Evolutionary conservation across 768 basidiomycete species (phyloP), one percentile per base, ranked within the genome.

Genomic region (Imleria badia): DNA sequence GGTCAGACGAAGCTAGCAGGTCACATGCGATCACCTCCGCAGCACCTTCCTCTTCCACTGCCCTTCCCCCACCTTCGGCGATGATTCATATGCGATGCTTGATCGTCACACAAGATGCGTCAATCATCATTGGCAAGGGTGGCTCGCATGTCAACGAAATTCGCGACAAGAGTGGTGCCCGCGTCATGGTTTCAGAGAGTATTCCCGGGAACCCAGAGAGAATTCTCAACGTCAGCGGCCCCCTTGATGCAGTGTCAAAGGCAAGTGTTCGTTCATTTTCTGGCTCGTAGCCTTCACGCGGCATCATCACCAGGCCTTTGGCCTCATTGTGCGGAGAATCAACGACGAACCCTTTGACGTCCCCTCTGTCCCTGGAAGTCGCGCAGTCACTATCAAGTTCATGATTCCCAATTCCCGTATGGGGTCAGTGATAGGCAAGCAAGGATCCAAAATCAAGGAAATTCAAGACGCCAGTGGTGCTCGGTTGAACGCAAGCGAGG

Each of bases 151-250:
- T 99, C 63, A 98, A 97, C 65, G 97, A 99, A 73, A 98, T 99
- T 59, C 81, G 97, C 57, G 97, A 98, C 73, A 97, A 96, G 79
- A 94, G 92, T 60, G 94, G 93, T 41, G 95, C 96, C 14, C 82
- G 94, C 45, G 94, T 98, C 63, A 91, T 94, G 78, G 94, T 99
- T 44, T 98, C 94, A 19, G 97, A 99, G 76, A 94, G 94, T 68
- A 98, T 98, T 56, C 94, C 97, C 5, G 96, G 96, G 10, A 98
- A 98, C 69, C 97, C 97, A n/a, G 97, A 99, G 75, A 87, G 97
- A 43, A 98, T 99, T 61, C 78, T 99, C 63, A 95, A 95, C 68
- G 95, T 99, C 58, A 93, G 89, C 61, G 97, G 97, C 3, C 89
- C 94, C 20, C 81, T 99, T 47, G 97, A 99, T 66, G 95, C 97